Evolutionary conservation across 345 rosid genomes (phyloP).

Genomic region (Trapa incisa): DNA sequence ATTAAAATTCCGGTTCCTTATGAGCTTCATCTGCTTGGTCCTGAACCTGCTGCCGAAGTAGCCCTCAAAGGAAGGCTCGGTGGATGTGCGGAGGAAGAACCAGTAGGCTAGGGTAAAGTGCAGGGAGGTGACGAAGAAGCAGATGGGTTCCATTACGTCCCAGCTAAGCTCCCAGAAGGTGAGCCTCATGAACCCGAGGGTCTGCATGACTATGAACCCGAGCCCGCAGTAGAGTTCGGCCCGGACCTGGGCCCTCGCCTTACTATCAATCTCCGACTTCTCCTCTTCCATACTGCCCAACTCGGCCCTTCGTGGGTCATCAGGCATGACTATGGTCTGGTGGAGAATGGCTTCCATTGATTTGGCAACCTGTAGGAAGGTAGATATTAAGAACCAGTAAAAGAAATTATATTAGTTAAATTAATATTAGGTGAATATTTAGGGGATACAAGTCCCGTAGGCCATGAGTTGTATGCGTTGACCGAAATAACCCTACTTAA

Average conservation of each 20-base stretch:
- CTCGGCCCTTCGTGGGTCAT: constrained; percentile 58
- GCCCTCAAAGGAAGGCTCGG: constrained; percentile 78
- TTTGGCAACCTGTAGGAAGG: constrained; percentile 35
- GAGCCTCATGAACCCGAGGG: constrained; percentile 76
- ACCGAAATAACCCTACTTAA: background rate
- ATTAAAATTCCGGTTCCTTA: constrained; percentile 36
- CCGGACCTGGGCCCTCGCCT: constrained; percentile 41
- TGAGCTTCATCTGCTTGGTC: constrained; percentile 55
- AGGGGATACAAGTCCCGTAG: too few species aligned
- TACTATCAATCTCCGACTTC: constrained; percentile 45
- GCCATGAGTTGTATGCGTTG: too few species aligned
- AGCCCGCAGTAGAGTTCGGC: constrained; percentile 63
- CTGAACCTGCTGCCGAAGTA: constrained; percentile 47
- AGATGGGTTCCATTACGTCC: constrained; percentile 98
- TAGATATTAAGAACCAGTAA: too few species aligned
- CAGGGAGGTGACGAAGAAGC: constrained; percentile 65
- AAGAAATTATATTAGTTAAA: background rate
- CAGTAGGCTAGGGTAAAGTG: constrained; percentile 26
- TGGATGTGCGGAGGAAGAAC: constrained; percentile 72
- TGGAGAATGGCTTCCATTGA: constrained; percentile 40
- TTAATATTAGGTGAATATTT: too few species aligned
- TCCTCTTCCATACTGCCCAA: constrained; percentile 47
- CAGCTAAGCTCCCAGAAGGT: constrained; percentile 92
- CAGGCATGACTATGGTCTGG: constrained; percentile 19
- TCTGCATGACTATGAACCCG: constrained; percentile 47